A percentile compares a stretch with the other conserved stretches of the same genome.
phyloP scores from a whole-genome alignment of 129 eudicot genomes.

The Silybum marianum region DNA sequence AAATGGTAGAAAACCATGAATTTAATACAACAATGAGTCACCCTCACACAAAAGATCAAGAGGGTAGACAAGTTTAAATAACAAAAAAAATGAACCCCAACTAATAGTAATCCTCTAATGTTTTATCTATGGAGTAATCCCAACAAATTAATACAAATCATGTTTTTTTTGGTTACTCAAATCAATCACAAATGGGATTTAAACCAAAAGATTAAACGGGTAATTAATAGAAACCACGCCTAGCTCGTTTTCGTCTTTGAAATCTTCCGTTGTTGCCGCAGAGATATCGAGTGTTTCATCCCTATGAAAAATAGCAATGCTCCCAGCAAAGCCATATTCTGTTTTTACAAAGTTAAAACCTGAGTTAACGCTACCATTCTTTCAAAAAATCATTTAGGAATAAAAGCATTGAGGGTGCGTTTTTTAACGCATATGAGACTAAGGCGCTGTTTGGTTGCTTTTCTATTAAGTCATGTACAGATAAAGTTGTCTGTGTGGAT shows the following conservation, averaged over 20 bases:
- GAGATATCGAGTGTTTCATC: conserved; percentile 42
- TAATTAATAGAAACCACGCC: neutral
- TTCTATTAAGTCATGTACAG: too few species aligned
- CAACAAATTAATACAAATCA: conserved; percentile 26
- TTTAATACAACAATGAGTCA: conserved; percentile 32
- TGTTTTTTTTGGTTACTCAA: neutral
- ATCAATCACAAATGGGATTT: conserved; percentile 9
- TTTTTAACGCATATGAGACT: neutral
- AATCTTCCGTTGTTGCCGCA: conserved; percentile 25
- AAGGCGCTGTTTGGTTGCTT: too few species aligned
- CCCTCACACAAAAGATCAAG: neutral
- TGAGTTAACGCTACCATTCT: neutral
- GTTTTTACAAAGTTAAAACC: conserved; percentile 25
- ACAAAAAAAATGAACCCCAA: conserved; percentile 23
- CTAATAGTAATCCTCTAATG: conserved; percentile 25
- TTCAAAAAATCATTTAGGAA: neutral
- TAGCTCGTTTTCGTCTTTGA: conserved; percentile 39
- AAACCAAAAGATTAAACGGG: conserved; percentile 3
- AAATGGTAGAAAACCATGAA: conserved; percentile 13
- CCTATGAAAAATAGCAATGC: conserved; percentile 45
- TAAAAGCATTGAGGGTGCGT: neutral
- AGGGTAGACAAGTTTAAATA: conserved; percentile 21
- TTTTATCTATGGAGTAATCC: conserved; percentile 21
- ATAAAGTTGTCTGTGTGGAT: too few species aligned
- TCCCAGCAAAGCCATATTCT: conserved; percentile 49